phyloP scores from a whole-genome alignment of 768 basidiomycete genomes.

The Mycena metata region DNA sequence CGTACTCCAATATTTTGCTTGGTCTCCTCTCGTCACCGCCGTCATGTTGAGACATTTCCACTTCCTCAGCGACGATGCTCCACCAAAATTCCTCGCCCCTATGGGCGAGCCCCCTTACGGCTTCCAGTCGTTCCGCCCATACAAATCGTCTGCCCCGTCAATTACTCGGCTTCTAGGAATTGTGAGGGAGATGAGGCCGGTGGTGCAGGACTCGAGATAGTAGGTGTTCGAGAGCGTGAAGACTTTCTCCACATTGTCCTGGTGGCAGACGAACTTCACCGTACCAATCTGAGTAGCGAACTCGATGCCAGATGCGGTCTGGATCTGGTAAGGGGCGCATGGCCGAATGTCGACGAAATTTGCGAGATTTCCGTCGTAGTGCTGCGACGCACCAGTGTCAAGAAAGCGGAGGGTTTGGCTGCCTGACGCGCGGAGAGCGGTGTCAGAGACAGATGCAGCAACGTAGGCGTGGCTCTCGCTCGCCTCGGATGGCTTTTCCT shows the following conservation, averaged over 20 bases:
- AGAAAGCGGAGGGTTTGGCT: slow-evolving; percentile 6
- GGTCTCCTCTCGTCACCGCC: slow-evolving; percentile 28
- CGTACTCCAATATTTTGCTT: slow-evolving; percentile 28
- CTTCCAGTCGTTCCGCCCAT: slow-evolving; percentile 16
- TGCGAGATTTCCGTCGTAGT: slow-evolving; percentile 10
- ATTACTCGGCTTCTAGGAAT: slow-evolving; percentile 59
- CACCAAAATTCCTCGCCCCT: neutral
- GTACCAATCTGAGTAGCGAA: slow-evolving; percentile 14
- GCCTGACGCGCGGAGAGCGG: neutral
- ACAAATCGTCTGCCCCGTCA: slow-evolving; percentile 18
- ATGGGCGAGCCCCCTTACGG: neutral
- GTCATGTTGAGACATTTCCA: slow-evolving; percentile 19
- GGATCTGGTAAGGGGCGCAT: neutral
- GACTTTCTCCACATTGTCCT: slow-evolving; percentile 1
- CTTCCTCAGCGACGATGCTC: neutral
- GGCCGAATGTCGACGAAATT: slow-evolving; percentile 14
- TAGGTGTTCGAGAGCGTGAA: slow-evolving; percentile 19
- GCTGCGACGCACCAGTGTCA: slow-evolving; percentile 22
- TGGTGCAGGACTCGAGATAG: slow-evolving; percentile 2
- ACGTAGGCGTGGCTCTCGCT: slow-evolving; percentile 4
- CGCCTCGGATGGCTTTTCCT: slow-evolving; percentile 10
- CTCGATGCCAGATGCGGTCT: neutral
- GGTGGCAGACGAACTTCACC: neutral
- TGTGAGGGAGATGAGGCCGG: slow-evolving; percentile 12
- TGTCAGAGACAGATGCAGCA: neutral